Conservation (phyloP, 2,329 filamentous ascomycete species). For the Alternaria conjuncta region DNA sequence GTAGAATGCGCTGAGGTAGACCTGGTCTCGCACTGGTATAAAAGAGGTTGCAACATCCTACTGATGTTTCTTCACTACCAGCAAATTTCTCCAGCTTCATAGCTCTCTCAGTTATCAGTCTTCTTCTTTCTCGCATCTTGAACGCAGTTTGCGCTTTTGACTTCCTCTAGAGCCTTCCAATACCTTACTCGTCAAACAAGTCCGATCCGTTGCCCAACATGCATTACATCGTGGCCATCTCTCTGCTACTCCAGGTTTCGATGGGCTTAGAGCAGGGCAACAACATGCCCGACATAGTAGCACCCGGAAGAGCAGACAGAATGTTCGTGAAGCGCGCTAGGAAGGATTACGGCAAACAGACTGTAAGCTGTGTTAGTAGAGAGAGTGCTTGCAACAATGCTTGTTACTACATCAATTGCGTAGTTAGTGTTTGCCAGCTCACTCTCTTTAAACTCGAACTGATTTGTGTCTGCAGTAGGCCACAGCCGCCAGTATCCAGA, state of each 20-base stretch:
- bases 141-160: neutral
- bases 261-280: neutral
- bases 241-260: neutral
- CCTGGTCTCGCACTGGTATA: neutral
- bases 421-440: neutral
- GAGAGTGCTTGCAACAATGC: conserved; percentile 25
- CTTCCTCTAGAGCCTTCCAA: neutral
- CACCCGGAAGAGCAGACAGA: neutral
- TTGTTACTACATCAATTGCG: conserved; percentile 21
- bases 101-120: neutral
- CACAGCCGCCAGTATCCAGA: neutral
- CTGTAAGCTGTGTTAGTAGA: conserved; percentile 8
- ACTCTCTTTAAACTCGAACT: neutral
- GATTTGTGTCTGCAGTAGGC: neutral
- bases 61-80: neutral
- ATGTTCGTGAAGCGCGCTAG: neutral
- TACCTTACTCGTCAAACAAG: neutral
- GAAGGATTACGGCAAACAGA: conserved; percentile 13
- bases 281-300: neutral
- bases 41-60: neutral
- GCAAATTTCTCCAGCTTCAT: neutral
- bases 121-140: neutral
- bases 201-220: neutral
- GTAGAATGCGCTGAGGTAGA: neutral
- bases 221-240: neutral